Base-by-base conservation (phyloP, 306 rosid species). In the Castanea mollissima region DNA sequence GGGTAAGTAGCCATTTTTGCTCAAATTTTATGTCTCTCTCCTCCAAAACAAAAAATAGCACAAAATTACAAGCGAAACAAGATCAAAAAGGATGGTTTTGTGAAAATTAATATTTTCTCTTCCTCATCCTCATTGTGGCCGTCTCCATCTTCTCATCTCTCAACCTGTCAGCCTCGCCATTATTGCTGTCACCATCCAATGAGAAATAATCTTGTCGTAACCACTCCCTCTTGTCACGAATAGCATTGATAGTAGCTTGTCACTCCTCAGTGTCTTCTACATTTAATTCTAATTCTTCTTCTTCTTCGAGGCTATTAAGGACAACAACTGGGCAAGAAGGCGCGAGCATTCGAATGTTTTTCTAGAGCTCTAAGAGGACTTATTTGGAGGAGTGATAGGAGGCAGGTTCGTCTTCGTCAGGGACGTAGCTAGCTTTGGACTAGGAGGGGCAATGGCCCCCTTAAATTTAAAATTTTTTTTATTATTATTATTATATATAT, bases 331-430 rank as follows among this genome's bases (percentile, higher is more conserved):
- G 65, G 52, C 86, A 79, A 16, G 97, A 79, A 78, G 85, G 86
- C 54, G 87, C 93, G 25, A 94, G 86, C 74, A 93, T 94, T 83
- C 97, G 91, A 3, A 97, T 90, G 79, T 92, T 92, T 90, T 94
- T 94, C 90, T 92, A 97, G 15, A 94, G 95, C 85, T 92, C 97
- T 3, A 84, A 97, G 73, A 94, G 97, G 8, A 97, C 90, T 82
- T 94, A 97, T 73, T 85, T 88, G 76, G 99, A 35, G 55, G 82
- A 54, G 52, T 89, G 91, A 9, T 4, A 35, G 41, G 84, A 85
- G 3, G 91, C 88, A 74, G 78, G 71, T 27, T 74, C 88, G 0
- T 81, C 91, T 78, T 90, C 96, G 75, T 94, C 98, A 23, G 23
- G 23, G 23, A 23, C 23, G 23, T 23, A 23, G 23, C 23, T 23